Conservation (phyloP, 2,329 filamentous ascomycete genomes). For the Aspergillus ochraceus region DNA sequence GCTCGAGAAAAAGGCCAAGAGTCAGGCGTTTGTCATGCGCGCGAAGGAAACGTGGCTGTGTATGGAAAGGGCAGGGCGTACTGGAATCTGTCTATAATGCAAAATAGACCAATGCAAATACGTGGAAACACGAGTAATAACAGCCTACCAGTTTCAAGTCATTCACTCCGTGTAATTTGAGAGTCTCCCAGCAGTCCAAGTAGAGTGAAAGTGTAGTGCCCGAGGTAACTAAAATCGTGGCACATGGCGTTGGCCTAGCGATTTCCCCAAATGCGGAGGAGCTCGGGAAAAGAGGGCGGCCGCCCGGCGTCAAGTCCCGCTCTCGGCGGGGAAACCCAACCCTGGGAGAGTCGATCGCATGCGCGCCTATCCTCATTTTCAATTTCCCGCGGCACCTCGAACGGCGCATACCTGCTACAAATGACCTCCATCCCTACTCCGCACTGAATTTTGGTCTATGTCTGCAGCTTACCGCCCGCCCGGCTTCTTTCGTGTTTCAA, state of each 20-base stretch:
- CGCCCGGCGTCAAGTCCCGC: slow-evolving; percentile 14
- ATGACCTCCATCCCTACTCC: background rate
- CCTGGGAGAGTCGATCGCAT: slow-evolving; percentile 14
- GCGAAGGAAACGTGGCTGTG: background rate
- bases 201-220: background rate
- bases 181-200: too few species aligned
- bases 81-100: background rate
- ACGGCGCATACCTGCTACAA: slow-evolving; percentile 13
- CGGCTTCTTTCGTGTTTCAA: slow-evolving; percentile 20
- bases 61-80: background rate
- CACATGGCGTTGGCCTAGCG: background rate
- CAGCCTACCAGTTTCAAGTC: too few species aligned
- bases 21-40: background rate
- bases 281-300: slow-evolving; percentile 20
- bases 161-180: too few species aligned
- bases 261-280: slow-evolving; percentile 21
- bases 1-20: background rate
- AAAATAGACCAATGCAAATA: background rate
- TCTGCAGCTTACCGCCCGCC: slow-evolving; percentile 29
- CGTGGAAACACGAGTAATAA: background rate
- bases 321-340: slow-evolving; percentile 19
- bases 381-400: background rate
- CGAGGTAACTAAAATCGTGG: background rate
- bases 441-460: slow-evolving; percentile 16
- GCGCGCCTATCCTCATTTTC: slow-evolving; percentile 14